These are phyloP conservation scores for Monoraphidium neglectum DNA, from an alignment of 139 green algal genomes.

Conservation along the genomic window DNA sequence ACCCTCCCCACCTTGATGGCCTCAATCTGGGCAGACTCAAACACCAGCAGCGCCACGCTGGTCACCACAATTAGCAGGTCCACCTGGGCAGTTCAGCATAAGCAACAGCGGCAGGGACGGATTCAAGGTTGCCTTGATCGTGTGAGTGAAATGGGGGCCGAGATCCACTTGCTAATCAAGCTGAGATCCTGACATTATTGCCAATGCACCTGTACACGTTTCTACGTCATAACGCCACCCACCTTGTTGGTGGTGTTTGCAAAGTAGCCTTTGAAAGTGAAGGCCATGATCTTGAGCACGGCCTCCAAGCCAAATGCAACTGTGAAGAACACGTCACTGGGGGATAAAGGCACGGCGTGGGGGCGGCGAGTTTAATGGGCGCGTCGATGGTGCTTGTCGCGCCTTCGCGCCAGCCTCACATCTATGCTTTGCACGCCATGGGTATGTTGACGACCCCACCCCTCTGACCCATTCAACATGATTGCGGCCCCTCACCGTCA, in stretches of 20 bases:
- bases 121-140: too few relatives aligned
- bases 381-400: too few relatives aligned
- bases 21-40: conserved; percentile 28
- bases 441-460: too few relatives aligned
- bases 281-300: conserved; percentile 75
- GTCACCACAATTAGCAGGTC: conserved; percentile 75
- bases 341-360: background rate
- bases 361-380: too few relatives aligned
- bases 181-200: too few relatives aligned
- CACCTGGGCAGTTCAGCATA: conserved; percentile 37
- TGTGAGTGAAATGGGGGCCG: too few relatives aligned
- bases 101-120: background rate
- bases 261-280: conserved; percentile 71
- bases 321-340: conserved; percentile 55
- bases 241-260: conserved; percentile 60
- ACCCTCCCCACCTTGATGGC: conserved; percentile 12
- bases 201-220: too few relatives aligned
- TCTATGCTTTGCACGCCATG: too few relatives aligned
- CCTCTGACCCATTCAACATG: too few relatives aligned
- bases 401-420: too few relatives aligned
- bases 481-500: too few relatives aligned
- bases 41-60: conserved; percentile 43
- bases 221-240: background rate
- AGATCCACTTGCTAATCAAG: too few relatives aligned
- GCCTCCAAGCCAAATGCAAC: conserved; percentile 64